Percentiles rank a stretch among this genome's conserved stretches.
Conservation (phyloP, 257 asterid genomes). For the Cruciata laevipes region DNA sequence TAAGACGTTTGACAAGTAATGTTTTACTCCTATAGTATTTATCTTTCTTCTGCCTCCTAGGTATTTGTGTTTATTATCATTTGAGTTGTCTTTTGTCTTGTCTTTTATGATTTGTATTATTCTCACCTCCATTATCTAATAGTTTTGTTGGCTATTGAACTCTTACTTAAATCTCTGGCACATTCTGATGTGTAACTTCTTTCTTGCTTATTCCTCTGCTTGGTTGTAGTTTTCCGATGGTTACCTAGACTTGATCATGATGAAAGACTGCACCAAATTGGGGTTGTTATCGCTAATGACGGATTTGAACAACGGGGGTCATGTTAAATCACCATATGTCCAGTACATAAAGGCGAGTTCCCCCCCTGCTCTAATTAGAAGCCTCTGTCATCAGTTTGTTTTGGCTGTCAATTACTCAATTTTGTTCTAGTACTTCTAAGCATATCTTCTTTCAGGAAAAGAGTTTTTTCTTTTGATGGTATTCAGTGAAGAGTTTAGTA, state of each 20-base stretch:
- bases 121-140: background rate
- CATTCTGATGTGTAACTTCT: background rate
- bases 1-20: background rate
- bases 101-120: background rate
- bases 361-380: slow-evolving; percentile 4
- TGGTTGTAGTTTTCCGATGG: slow-evolving; percentile 91
- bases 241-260: slow-evolving; percentile 80
- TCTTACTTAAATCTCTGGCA: background rate
- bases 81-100: background rate
- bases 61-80: background rate
- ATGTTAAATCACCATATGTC: slow-evolving; percentile 68
- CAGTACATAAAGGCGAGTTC: slow-evolving; percentile 66
- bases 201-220: background rate
- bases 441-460: background rate
- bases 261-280: slow-evolving; percentile 60
- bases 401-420: background rate
- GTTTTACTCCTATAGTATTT: background rate
- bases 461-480: too few relatives aligned
- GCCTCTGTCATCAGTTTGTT: background rate
- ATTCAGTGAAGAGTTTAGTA: background rate
- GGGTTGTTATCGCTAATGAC: slow-evolving; percentile 57
- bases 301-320: slow-evolving; percentile 58
- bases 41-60: background rate
- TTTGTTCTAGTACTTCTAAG: background rate
- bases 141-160: background rate